Evolutionary conservation across 2,329 filamentous ascomycete species (phyloP).

Genomic region (Lasiodiplodia hormozganensis): DNA sequence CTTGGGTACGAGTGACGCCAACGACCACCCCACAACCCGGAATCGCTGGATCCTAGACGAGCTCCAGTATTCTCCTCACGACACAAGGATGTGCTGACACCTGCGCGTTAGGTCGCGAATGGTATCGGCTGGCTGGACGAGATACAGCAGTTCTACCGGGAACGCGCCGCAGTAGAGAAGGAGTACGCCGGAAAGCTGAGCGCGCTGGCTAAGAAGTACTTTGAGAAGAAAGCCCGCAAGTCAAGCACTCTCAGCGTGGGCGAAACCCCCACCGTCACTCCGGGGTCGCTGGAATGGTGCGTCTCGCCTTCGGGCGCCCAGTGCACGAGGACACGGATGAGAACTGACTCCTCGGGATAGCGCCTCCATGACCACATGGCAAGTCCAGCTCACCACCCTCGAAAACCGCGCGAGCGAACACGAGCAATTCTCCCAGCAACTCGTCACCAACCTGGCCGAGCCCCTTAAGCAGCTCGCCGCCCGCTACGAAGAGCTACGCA

Average conservation of each 20-base stretch:
- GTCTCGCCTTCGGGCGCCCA: constrained; percentile 28
- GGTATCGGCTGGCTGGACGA: constrained; percentile 96
- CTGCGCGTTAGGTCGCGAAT: constrained; percentile 66
- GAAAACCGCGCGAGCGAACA: constrained; percentile 89
- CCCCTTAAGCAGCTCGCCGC: constrained; percentile 77
- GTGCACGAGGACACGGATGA: constrained; percentile 4
- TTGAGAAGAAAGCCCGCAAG: constrained; percentile 94
- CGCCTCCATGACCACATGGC: constrained; percentile 96
- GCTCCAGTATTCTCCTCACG: not conserved
- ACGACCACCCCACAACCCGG: constrained; percentile 30
- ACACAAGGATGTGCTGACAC: not conserved
- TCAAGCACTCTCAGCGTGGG: constrained; percentile 88
- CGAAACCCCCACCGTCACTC: constrained; percentile 90
- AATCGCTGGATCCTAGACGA: constrained; percentile 10
- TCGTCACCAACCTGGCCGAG: constrained; percentile 82
- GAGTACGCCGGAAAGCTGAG: constrained; percentile 92
- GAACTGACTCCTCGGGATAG: constrained; percentile 53
- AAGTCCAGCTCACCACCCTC: constrained; percentile 87
- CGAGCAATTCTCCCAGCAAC: constrained; percentile 79
- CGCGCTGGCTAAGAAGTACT: constrained; percentile 91
- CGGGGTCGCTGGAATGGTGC: constrained; percentile 89
- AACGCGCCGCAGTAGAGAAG: constrained; percentile 92
- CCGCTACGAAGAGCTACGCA: constrained; percentile 90
- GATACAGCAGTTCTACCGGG: constrained; percentile 95
- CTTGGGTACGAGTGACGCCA: constrained; percentile 67